Conservation (phyloP, 805 yeast species). For the Hanseniaspora clermontiae region DNA sequence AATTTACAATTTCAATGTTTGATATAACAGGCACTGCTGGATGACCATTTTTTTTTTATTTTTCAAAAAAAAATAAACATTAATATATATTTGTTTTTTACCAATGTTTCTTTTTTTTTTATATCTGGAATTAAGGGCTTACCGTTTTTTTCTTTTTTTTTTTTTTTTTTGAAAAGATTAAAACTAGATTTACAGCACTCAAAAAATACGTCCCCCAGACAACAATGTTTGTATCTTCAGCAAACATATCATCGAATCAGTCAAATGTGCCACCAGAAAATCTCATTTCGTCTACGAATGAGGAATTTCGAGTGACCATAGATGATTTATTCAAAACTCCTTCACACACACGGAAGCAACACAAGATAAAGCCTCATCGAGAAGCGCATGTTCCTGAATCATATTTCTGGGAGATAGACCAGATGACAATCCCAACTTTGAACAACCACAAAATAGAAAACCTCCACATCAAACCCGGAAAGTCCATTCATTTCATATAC, state of each 20-base stretch:
- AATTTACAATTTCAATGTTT: slow-evolving; percentile 61
- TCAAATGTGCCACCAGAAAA: background rate
- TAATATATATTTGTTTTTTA: too few relatives aligned
- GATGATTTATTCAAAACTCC: background rate
- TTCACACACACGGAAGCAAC: background rate
- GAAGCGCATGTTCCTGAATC: background rate
- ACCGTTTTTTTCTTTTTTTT: background rate
- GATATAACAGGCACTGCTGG: background rate
- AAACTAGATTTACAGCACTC: too few relatives aligned
- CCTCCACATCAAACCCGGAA: slow-evolving; percentile 8
- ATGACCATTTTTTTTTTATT: background rate
- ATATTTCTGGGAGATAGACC: slow-evolving; percentile 11
- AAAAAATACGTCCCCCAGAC: too few relatives aligned
- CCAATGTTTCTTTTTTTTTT: too few relatives aligned
- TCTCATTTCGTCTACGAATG: background rate
- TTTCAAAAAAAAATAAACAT: background rate
- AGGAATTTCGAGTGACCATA: background rate
- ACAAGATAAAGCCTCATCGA: background rate
- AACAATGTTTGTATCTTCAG: background rate
- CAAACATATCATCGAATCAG: background rate
- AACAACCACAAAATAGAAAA: slow-evolving; percentile 5
- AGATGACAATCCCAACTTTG: slow-evolving; percentile 1
- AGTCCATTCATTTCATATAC: slow-evolving; percentile 4
- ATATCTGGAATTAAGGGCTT: too few relatives aligned
- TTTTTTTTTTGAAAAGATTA: background rate